Base-by-base conservation (phyloP, 495 filamentous ascomycete genomes). In the Cladorrhinum samala region DNA sequence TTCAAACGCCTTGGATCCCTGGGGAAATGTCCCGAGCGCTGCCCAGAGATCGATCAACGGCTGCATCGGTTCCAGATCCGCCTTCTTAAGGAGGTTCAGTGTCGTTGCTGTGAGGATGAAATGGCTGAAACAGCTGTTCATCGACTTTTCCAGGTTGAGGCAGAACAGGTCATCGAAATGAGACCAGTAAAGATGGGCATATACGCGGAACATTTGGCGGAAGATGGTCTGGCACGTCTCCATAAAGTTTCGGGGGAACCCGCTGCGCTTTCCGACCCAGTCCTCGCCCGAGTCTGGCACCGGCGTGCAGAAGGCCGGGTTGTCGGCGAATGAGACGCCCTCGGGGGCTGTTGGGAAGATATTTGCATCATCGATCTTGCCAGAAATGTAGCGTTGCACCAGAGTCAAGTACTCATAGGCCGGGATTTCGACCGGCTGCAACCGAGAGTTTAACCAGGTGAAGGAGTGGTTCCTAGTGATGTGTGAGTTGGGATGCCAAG, bases 151-250 rank as follows among this genome's bases (percentile, higher is more conserved):
- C 47, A 86, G 82, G 71, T 83, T 86, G 55, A 91, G 77, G 65
- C 88, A 81, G 76, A 87, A 92, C 75, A 89, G 87, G 20, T 89
- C 85, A 55, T 87, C 67, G 74, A 86, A 92, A 72, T 92, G 88
- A 7, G 84, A 83, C 76, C 88, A 88, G 73, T 92, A 92, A 24
- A 92, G 75, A 70, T 96, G 91, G 25, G 91, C 86, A 58, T 96
- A 96, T 62, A 91, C 89, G 45, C 91, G 88, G 78, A 95, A 93
- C 86, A 96, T 96, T 71, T 96, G 91, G 59, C 91, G 86, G 80
- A 91, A 94, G 67, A 95, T 93, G 57, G 84, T 89, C 70, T 89
- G 87, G 72, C 87, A 88, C 55, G 93, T 89, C 58, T 87, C 82
- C 62, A 91, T 81, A 69, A 94, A 94, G 40, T 84, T 85, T 58